Evolutionary conservation across 176 grass and related monocot species (phyloP), one percentile per base, ranked within the genome.

Genomic region (Puccinellia tenuiflora): DNA sequence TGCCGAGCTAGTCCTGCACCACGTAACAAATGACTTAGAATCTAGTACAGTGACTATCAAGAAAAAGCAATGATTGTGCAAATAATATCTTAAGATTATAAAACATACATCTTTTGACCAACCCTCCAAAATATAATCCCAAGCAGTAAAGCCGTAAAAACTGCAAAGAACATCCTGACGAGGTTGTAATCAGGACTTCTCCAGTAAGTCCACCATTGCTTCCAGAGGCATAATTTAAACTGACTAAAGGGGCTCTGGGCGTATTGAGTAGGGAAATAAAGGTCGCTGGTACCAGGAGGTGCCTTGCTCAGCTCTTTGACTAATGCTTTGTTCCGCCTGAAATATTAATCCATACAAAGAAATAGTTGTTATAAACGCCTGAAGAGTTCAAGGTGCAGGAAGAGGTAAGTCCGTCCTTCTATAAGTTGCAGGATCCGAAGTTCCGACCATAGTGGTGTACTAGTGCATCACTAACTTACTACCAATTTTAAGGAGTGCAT

Each of bases 131-230:
- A 97, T 74, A 93, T 90, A 35, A 79, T 33, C 47, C 91, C 94
- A 70, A 96, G 68, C 59, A 96, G 14, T 64, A 90, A 25, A 72
- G 94, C 80, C 62, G 88, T 87, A 83, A 91, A 22, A 42, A 90
- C 12, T 34, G 90, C 82, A 85, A 85, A 94, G 31, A 90, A 62
- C 75, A 92, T 42, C 67, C 94, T 91, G 69, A 89, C 88, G 59
- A 92, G 81, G 43, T 94, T 97, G 70, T 94, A 97, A 57, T 88
- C 72, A 77, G 94, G 92, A 76, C 83, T 89, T 88, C 92, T 92
- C 94, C 94, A 97, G 54, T 97, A 97, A 79, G 90, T 85, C 88
- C 85, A 87, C 79, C 77, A 89, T 63, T 97, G 94, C 80, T 94
- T 97, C 94, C 92, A 94, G 38, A 94, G 79, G 53, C 94, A 94